Evolutionary conservation across 1,284 basidiomycete genomes (phyloP).

Genomic region (Microbotryum silenes-acaulis): DNA sequence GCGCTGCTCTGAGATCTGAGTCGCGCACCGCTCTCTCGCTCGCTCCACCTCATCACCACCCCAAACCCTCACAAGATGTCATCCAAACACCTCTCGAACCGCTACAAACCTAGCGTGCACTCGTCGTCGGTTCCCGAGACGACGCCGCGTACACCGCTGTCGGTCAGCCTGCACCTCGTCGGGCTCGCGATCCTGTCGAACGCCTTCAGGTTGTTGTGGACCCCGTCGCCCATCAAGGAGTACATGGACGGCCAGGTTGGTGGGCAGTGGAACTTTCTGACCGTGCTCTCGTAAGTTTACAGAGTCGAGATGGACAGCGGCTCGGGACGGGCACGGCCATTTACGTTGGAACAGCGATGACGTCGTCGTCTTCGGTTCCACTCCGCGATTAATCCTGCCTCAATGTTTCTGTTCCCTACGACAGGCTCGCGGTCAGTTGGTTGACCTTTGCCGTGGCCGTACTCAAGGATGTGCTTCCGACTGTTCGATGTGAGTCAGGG

Average conservation of each 20-base stretch:
- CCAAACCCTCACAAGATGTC: too few species aligned
- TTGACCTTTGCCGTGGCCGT: constrained; percentile 16
- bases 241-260: constrained; percentile 9
- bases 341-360: too few species aligned
- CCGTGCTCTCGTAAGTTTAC: constrained; percentile 7
- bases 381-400: not conserved
- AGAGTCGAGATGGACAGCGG: too few species aligned
- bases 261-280: constrained; percentile 7
- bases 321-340: too few species aligned
- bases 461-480: constrained; percentile 21
- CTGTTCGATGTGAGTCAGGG: not conserved
- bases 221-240: not conserved
- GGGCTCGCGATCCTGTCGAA: constrained; percentile 1
- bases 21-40: too few species aligned
- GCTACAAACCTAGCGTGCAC: too few species aligned
- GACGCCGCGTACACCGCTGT: not conserved
- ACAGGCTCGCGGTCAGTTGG: constrained; percentile 15
- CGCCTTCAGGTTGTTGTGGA: constrained; percentile 4
- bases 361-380: not conserved
- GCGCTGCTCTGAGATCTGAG: too few species aligned
- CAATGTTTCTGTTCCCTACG: not conserved
- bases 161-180: constrained; percentile 1
- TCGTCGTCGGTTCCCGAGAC: not conserved
- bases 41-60: too few species aligned
- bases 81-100: too few species aligned